These are phyloP conservation scores for Pestalotiopsis sp. DNA, from an alignment of 2,329 filamentous ascomycete species.

Conservation along the genomic window DNA sequence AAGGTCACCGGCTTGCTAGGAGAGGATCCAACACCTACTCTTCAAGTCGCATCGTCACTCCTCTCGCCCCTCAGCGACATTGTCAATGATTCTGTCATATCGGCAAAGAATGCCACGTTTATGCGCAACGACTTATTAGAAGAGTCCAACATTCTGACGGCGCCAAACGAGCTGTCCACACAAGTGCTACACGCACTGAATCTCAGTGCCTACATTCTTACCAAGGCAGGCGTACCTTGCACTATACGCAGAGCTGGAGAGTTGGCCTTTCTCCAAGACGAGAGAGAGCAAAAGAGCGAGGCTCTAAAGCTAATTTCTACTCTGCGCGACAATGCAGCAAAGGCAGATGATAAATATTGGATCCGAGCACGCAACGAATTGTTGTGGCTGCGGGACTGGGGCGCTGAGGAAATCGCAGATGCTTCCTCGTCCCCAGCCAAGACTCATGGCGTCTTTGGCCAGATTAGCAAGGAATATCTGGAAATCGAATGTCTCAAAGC, in stretches of 20 bases:
- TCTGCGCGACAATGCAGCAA: conserved; percentile 50
- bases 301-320: conserved; percentile 60
- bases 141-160: conserved; percentile 65
- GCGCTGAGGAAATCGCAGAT: conserved; percentile 46
- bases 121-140: conserved; percentile 57
- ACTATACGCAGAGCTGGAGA: conserved; percentile 60
- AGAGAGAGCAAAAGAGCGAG: conserved; percentile 64
- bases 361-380: conserved; percentile 62
- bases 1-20: conserved; percentile 63
- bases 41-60: conserved; percentile 48
- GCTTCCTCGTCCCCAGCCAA: conserved; percentile 21
- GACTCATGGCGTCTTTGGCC: conserved; percentile 57
- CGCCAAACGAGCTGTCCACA: conserved; percentile 56
- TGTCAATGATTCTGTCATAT: conserved; percentile 35
- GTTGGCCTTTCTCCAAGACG: conserved; percentile 63
- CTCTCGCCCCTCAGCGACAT: conserved; percentile 42
- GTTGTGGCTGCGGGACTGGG: conserved; percentile 76
- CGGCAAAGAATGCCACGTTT: conserved; percentile 41
- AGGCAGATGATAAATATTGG: conserved; percentile 67
- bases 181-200: conserved; percentile 65
- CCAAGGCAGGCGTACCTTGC: conserved; percentile 49
- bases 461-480: conserved; percentile 60
- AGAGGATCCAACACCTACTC: conserved; percentile 55
- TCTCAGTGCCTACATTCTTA: conserved; percentile 60
- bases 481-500: conserved; percentile 73